A percentile compares a stretch with the other conserved stretches of the same genome.
phyloP scores from a whole-genome alignment of 148 eudicot genomes.

The Vaccinium vitisidaea region DNA sequence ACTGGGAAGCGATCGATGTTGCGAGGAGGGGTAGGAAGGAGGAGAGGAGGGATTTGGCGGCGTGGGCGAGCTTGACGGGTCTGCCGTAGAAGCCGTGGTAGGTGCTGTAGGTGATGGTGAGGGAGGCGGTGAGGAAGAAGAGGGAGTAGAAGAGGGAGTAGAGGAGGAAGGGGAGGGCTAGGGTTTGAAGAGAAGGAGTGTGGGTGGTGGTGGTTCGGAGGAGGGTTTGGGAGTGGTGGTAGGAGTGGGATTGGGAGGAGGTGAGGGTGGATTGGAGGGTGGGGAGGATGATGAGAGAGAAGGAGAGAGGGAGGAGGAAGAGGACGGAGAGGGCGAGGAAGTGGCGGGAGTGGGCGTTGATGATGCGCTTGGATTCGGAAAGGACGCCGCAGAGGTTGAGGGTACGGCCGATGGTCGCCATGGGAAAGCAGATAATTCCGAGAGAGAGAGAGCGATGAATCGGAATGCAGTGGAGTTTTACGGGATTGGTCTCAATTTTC shows the following conservation, averaged over 20 bases:
- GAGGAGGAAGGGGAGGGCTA: constrained; percentile 19
- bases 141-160: constrained; percentile 25
- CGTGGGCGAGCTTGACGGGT: constrained; percentile 16
- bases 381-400: constrained; percentile 33
- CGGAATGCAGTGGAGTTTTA: neutral
- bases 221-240: constrained; percentile 17
- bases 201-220: neutral
- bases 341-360: constrained; percentile 50
- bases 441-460: neutral
- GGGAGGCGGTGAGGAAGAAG: constrained; percentile 34
- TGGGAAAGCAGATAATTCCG: neutral
- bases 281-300: constrained; percentile 28
- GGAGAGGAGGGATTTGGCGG: constrained; percentile 5
- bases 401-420: constrained; percentile 30
- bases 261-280: constrained; percentile 28
- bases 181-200: neutral
- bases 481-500: no score
- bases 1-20: neutral
- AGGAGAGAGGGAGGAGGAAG: constrained; percentile 23
- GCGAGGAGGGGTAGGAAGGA: constrained; percentile 19
- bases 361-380: constrained; percentile 44
- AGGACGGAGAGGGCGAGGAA: constrained; percentile 54
- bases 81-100: constrained; percentile 13
- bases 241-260: constrained; percentile 6
- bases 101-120: constrained; percentile 25